phyloP scores from a whole-genome alignment of 2,329 filamentous ascomycete genomes.

The Ophiosphaerella korrae region DNA sequence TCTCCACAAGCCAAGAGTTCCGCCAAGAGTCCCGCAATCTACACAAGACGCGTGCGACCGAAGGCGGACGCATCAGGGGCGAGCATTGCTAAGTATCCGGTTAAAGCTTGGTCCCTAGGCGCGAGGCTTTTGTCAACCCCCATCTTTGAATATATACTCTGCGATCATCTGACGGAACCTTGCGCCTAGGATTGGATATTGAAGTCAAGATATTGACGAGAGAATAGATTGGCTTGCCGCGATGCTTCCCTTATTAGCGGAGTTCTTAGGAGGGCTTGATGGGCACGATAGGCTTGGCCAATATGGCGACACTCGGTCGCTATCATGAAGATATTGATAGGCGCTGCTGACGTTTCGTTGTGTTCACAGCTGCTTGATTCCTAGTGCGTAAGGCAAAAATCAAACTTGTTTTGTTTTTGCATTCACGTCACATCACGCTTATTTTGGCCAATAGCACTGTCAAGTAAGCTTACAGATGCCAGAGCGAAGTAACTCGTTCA shows the following conservation, averaged over 20 bases:
- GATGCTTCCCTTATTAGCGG: constrained; percentile 15
- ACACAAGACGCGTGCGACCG: constrained; percentile 7
- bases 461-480: not conserved
- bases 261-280: constrained; percentile 22
- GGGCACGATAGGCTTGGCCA: constrained; percentile 4
- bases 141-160: constrained; percentile 6
- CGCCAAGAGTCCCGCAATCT: constrained; percentile 10
- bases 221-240: constrained; percentile 16
- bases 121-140: constrained; percentile 23
- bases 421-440: constrained; percentile 1
- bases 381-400: not conserved
- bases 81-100: constrained; percentile 24
- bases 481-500: constrained; percentile 8
- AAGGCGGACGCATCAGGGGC: not conserved
- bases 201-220: constrained; percentile 14
- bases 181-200: constrained; percentile 15
- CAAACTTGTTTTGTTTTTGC: not conserved
- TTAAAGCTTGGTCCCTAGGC: constrained; percentile 31
- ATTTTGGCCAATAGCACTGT: constrained; percentile 5
- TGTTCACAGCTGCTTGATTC: too few species aligned
- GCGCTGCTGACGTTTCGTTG: too few species aligned
- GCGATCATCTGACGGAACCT: constrained; percentile 11
- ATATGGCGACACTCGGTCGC: constrained; percentile 4
- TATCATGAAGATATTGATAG: not conserved
- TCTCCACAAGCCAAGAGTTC: constrained; percentile 2